Conservation (phyloP, 805 yeast genomes). For the Diddensiella transvaalensis region DNA sequence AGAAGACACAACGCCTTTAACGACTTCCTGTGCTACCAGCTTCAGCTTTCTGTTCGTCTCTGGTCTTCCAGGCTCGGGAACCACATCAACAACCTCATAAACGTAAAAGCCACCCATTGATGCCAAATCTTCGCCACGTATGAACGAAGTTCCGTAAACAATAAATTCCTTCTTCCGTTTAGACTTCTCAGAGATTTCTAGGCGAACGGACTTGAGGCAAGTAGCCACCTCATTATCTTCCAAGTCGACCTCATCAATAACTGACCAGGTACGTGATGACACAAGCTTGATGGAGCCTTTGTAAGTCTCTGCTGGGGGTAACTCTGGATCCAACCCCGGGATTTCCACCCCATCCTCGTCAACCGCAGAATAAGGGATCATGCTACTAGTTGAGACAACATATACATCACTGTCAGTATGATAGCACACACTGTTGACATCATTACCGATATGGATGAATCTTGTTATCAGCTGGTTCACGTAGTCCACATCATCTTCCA, state of each 20-base stretch:
- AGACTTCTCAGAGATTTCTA: slow-evolving; percentile 38
- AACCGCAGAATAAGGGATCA: slow-evolving; percentile 57
- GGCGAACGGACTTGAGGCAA: slow-evolving; percentile 50
- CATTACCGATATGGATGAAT: slow-evolving; percentile 46
- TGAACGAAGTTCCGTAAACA: slow-evolving; percentile 73
- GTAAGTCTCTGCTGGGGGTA: slow-evolving; percentile 53
- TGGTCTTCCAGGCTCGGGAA: slow-evolving; percentile 85
- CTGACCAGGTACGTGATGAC: slow-evolving; percentile 72
- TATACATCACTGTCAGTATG: slow-evolving; percentile 64
- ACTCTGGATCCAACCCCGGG: slow-evolving; percentile 50
- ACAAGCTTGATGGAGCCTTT: slow-evolving; percentile 61
- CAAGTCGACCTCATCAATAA: slow-evolving; percentile 65
- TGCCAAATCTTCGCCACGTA: slow-evolving; percentile 75
- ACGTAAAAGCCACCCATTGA: slow-evolving; percentile 75
- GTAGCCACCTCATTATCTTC: slow-evolving; percentile 65
- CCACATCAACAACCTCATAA: slow-evolving; percentile 72
- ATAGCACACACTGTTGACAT: slow-evolving; percentile 62
- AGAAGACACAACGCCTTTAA: slow-evolving; percentile 79
- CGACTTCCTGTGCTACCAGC: slow-evolving; percentile 64
- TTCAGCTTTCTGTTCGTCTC: slow-evolving; percentile 78
- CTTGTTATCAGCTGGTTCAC: slow-evolving; percentile 16
- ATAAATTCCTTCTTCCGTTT: slow-evolving; percentile 57
- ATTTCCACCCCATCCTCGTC: slow-evolving; percentile 72
- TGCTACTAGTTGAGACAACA: slow-evolving; percentile 56
- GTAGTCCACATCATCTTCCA: slow-evolving; percentile 19